phyloP scores from a whole-genome alignment of 2,329 filamentous ascomycete genomes.

The Colletotrichum sp. region DNA sequence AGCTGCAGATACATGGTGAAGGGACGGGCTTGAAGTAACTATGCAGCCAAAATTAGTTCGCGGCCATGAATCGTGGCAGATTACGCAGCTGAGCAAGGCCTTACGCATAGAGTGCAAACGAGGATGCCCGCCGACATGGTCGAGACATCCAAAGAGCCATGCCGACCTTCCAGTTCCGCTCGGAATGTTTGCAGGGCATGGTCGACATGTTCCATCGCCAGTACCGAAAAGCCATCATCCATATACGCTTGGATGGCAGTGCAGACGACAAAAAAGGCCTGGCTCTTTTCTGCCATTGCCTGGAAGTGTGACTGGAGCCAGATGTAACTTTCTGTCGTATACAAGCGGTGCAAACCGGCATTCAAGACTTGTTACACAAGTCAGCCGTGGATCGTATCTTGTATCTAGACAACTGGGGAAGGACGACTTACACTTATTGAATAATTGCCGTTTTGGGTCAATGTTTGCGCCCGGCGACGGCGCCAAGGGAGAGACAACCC shows the following conservation, averaged over 20 bases:
- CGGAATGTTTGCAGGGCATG: constrained; percentile 18
- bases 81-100: neutral
- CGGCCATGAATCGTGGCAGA: neutral
- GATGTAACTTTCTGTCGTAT: constrained; percentile 7
- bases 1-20: constrained; percentile 18
- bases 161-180: constrained; percentile 13
- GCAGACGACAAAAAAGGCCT: constrained; percentile 13
- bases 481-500: neutral
- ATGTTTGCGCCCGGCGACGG: neutral
- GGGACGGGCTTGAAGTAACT: constrained; percentile 13
- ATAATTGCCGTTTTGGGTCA: constrained; percentile 3
- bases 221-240: constrained; percentile 14
- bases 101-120: constrained; percentile 15
- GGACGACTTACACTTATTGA: constrained; percentile 3
- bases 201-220: constrained; percentile 17
- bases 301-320: constrained; percentile 17
- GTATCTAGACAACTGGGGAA: neutral
- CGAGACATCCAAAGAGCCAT: constrained; percentile 1
- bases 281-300: constrained; percentile 4
- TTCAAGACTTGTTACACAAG: neutral
- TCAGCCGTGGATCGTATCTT: neutral
- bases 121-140: constrained; percentile 16
- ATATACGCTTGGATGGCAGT: constrained; percentile 16
- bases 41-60: neutral
- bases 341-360: constrained; percentile 9